These are phyloP conservation scores for Euclidium syriacum DNA, from an alignment of 345 rosid species.

Conservation along the genomic window DNA sequence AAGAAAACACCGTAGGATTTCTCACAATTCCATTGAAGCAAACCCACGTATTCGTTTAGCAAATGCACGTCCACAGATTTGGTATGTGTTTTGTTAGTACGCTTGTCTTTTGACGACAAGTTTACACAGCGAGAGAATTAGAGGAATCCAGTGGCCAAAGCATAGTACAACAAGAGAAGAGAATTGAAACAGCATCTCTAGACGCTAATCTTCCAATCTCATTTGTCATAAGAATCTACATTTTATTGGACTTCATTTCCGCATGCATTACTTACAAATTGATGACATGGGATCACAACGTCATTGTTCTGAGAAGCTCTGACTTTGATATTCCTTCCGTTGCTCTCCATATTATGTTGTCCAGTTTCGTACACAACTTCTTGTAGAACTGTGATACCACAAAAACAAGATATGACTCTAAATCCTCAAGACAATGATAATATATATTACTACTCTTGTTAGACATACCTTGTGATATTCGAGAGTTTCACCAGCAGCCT, in stretches of 20 bases:
- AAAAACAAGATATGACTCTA: background rate
- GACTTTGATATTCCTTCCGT: conserved; percentile 39
- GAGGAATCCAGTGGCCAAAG: background rate
- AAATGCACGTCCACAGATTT: background rate
- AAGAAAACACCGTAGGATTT: no score
- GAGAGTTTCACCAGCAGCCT: conserved; percentile 87
- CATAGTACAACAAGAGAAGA: background rate
- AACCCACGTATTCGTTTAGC: background rate
- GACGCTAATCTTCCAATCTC: no score
- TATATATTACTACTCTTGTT: background rate
- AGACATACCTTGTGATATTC: conserved; percentile 77
- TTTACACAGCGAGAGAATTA: background rate
- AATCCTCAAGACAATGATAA: background rate
- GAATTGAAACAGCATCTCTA: background rate
- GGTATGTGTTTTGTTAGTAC: background rate
- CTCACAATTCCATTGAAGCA: background rate
- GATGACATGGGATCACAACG: conserved; percentile 38
- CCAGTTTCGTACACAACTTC: conserved; percentile 64
- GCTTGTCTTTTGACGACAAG: background rate
- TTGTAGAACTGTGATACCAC: conserved; percentile 65
- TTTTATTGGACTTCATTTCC: background rate
- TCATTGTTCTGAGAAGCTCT: conserved; percentile 38
- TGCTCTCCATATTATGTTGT: conserved; percentile 76
- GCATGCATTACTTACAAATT: conserved; percentile 3
- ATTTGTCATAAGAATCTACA: background rate